Evolutionary conservation across 345 rosid species (phyloP).

Genomic region (Populus alba): DNA sequence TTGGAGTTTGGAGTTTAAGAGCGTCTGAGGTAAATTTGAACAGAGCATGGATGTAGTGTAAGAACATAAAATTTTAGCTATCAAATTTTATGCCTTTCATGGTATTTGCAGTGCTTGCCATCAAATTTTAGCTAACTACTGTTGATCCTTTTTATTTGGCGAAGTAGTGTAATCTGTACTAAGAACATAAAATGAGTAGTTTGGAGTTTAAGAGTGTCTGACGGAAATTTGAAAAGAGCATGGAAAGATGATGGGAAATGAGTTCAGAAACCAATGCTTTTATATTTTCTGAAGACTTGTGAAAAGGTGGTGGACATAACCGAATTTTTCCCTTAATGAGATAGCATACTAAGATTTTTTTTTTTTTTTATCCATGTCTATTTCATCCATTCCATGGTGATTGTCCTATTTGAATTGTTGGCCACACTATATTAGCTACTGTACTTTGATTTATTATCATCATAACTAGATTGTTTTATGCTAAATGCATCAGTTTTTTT

Average conservation of each 20-base stretch:
- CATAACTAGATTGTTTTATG: conserved; percentile 4
- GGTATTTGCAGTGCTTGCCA: background rate
- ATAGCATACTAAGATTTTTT: background rate
- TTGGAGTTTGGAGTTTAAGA: background rate
- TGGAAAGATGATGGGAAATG: background rate
- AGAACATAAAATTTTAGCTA: too few species aligned
- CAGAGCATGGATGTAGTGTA: background rate
- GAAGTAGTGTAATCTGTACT: background rate
- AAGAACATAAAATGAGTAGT: background rate
- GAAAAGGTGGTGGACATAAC: background rate
- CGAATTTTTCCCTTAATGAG: background rate
- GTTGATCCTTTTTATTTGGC: background rate
- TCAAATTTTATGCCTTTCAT: background rate
- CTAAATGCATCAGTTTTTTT: background rate
- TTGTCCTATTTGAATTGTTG: background rate
- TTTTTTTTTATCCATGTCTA: too few species aligned
- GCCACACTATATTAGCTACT: background rate
- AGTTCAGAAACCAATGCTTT: background rate
- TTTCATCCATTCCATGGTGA: background rate
- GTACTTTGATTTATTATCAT: background rate
- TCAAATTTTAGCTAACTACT: background rate
- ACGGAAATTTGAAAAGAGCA: background rate
- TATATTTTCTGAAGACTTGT: background rate
- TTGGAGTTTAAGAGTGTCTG: background rate
- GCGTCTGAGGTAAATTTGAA: too few species aligned